phyloP scores from a whole-genome alignment of 106 monocot species.

The Platanthera guangdongensis region DNA sequence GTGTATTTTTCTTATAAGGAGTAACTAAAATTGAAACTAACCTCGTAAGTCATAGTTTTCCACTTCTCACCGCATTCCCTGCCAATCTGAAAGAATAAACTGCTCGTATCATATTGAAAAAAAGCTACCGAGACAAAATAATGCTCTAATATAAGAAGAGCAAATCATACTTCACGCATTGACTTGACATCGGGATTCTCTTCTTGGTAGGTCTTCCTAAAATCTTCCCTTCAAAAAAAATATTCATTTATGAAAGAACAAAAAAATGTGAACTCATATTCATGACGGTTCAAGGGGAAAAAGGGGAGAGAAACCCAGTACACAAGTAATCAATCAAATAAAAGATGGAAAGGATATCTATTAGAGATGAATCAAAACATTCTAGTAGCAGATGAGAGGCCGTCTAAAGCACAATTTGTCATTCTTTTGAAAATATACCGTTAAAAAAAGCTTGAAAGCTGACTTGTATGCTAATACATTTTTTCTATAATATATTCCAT shows the following conservation, averaged over 20 bases:
- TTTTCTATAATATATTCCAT: neutral
- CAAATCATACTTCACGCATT: slow-evolving; percentile 56
- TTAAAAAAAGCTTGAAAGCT: neutral
- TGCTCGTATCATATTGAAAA: slow-evolving; percentile 3
- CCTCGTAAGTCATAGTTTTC: slow-evolving; percentile 88
- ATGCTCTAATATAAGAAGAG: slow-evolving; percentile 2
- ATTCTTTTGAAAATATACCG: neutral
- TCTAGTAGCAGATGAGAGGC: neutral
- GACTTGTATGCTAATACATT: neutral
- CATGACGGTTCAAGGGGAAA: neutral
- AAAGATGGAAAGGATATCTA: neutral
- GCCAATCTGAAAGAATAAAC: slow-evolving; percentile 54
- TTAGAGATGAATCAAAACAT: neutral
- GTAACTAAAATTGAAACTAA: slow-evolving; percentile 20
- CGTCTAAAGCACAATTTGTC: neutral
- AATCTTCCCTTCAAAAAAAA: slow-evolving; percentile 69
- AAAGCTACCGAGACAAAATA: neutral
- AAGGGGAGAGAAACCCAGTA: neutral
- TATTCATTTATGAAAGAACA: neutral
- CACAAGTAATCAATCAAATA: neutral
- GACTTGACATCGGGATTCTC: slow-evolving; percentile 80
- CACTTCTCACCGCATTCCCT: slow-evolving; percentile 96
- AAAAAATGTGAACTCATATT: neutral
- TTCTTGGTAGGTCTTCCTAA: slow-evolving; percentile 68
- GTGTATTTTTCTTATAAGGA: neutral